These are phyloP conservation scores for Coemansia sp. DNA, from an alignment of 192 early-diverging fungal species.

Conservation along the genomic window DNA sequence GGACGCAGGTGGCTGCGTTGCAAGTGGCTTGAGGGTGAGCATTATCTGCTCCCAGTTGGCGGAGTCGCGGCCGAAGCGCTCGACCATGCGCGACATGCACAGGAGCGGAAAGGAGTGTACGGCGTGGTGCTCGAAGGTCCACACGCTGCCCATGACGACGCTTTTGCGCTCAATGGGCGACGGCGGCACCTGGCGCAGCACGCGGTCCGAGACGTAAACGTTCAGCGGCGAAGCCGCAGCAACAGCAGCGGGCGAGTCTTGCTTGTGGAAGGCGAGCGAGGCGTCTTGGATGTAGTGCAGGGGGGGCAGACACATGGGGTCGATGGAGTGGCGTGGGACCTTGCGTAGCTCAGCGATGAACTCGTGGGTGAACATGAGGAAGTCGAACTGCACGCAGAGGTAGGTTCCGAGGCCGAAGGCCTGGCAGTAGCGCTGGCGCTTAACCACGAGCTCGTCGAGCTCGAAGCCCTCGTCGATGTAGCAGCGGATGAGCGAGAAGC, in stretches of 20 bases:
- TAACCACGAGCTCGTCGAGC: constrained; percentile 84
- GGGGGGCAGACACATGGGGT: constrained; percentile 51
- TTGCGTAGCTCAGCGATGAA: constrained; percentile 83
- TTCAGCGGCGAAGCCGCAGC: no score
- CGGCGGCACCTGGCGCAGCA: constrained; percentile 60
- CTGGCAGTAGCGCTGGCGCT: constrained; percentile 83
- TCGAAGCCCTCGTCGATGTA: constrained; percentile 85
- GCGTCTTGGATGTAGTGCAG: constrained; percentile 13
- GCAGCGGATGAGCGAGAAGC: constrained; percentile 75
- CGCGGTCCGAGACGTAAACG: neutral
- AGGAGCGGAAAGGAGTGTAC: constrained; percentile 60
- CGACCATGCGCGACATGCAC: constrained; percentile 80
- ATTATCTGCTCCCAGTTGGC: constrained; percentile 77
- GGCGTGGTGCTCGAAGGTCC: constrained; percentile 67
- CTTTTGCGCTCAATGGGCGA: constrained; percentile 78
- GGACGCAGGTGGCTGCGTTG: no score
- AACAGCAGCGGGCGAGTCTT: no score
- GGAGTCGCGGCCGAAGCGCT: constrained; percentile 82
- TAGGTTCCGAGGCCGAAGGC: constrained; percentile 86
- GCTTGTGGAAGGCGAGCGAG: constrained; percentile 16
- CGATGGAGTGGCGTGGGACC: constrained; percentile 53
- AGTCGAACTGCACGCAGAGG: constrained; percentile 85
- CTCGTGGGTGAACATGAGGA: constrained; percentile 92
- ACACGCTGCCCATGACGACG: constrained; percentile 90
- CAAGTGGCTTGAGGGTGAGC: constrained; percentile 55